Conservation (phyloP, 257 asterid genomes). For the Solanum megistacrolobum region DNA sequence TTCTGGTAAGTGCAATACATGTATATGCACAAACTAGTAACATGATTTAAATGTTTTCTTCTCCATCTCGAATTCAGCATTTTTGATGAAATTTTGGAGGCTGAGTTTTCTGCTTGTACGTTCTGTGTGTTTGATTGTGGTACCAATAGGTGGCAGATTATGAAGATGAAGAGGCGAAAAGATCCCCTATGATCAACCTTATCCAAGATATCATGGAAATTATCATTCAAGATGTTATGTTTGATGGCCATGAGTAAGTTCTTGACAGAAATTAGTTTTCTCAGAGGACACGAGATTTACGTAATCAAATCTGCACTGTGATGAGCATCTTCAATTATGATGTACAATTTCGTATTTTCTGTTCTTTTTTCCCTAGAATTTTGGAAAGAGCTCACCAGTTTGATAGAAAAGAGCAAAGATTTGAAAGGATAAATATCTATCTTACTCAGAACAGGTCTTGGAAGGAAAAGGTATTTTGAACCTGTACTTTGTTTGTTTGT, state of each 20-base stretch:
- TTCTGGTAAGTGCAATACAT: slow-evolving; percentile 42
- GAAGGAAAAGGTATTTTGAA: slow-evolving; percentile 79
- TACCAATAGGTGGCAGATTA: slow-evolving; percentile 40
- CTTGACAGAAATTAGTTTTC: not conserved
- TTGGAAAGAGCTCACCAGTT: slow-evolving; percentile 29
- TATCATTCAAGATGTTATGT: slow-evolving; percentile 83
- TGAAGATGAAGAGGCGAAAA: slow-evolving; percentile 34
- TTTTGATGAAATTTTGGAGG: slow-evolving; percentile 1
- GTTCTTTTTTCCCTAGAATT: slow-evolving; percentile 33
- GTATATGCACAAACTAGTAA: not conserved
- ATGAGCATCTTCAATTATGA: not conserved
- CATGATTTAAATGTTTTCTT: not conserved
- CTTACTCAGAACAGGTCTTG: slow-evolving; percentile 45
- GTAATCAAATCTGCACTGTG: not conserved
- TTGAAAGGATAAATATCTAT: slow-evolving; percentile 49
- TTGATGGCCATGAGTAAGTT: slow-evolving; percentile 60
- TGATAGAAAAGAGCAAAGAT: slow-evolving; percentile 62
- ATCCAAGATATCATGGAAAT: slow-evolving; percentile 91
- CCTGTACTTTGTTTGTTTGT: slow-evolving; percentile 5
- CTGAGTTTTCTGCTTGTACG: not conserved
- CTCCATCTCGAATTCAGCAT: not conserved
- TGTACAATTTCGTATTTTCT: slow-evolving; percentile 10
- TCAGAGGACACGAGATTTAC: not conserved
- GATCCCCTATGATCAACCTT: slow-evolving; percentile 63
- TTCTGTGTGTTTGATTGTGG: not conserved